Percentiles rank a stretch among this genome's conserved stretches.
These are phyloP conservation scores for Hymenoscyphus salicellus DNA, from an alignment of 2,329 filamentous ascomycete genomes.

Conservation along the genomic window DNA sequence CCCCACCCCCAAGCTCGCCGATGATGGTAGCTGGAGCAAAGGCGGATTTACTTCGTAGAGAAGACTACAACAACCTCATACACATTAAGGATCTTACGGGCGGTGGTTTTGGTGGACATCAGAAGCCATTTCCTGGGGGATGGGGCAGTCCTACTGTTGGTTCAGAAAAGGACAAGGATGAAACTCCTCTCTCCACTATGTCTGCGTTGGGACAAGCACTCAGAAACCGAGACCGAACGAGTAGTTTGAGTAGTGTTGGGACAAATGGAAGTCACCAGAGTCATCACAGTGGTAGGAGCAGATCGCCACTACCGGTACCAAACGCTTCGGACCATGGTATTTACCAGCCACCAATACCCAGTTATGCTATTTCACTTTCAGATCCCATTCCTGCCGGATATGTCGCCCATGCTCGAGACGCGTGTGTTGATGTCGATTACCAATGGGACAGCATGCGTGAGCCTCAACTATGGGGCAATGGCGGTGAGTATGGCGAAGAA, in stretches of 20 bases:
- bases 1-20: slow-evolving; percentile 77
- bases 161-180: slow-evolving; percentile 30
- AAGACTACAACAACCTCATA: slow-evolving; percentile 56
- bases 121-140: slow-evolving; percentile 39
- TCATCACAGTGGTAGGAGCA: slow-evolving; percentile 9
- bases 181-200: slow-evolving; percentile 26
- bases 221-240: slow-evolving; percentile 35
- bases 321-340: slow-evolving; percentile 34
- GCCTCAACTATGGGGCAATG: slow-evolving; percentile 79
- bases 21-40: slow-evolving; percentile 89
- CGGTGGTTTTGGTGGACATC: slow-evolving; percentile 22
- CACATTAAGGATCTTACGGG: slow-evolving; percentile 24
- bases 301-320: slow-evolving; percentile 6
- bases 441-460: slow-evolving; percentile 90
- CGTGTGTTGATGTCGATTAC: slow-evolving; percentile 83
- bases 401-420: slow-evolving; percentile 83
- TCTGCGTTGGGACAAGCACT: slow-evolving; percentile 30
- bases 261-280: slow-evolving; percentile 29
- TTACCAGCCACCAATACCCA: slow-evolving; percentile 75
- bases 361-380: slow-evolving; percentile 76
- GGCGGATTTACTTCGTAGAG: slow-evolving; percentile 74
- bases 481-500: slow-evolving; percentile 85
- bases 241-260: slow-evolving; percentile 35
- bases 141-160: slow-evolving; percentile 35
- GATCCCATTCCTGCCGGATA: slow-evolving; percentile 84